Conservation (phyloP, 169 alveolate genomes). For the Plasmodium vivax region DNA sequence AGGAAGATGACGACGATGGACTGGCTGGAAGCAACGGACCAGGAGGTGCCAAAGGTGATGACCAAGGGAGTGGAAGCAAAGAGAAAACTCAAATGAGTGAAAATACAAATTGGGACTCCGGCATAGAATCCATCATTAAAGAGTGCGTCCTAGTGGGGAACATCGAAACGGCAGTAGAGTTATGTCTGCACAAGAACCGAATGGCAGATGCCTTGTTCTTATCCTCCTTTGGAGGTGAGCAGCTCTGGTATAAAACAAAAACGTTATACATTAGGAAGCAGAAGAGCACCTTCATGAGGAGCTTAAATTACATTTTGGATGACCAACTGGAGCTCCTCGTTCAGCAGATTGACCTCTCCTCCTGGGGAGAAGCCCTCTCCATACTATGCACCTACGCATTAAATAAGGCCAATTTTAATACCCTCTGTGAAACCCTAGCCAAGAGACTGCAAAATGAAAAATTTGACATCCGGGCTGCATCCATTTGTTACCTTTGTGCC, state of each 20-base stretch:
- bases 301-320: conserved; percentile 77
- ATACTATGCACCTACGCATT: conserved; percentile 77
- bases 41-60: neutral
- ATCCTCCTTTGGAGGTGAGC: conserved; percentile 84
- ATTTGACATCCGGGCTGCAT: conserved; percentile 82
- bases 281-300: conserved; percentile 77
- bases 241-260: conserved; percentile 77
- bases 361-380: conserved; percentile 83
- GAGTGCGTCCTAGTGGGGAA: conserved; percentile 78
- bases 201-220: conserved; percentile 81
- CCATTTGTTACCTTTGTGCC: conserved; percentile 85
- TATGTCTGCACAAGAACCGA: conserved; percentile 77
- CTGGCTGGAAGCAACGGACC: neutral
- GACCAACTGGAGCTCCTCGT: conserved; percentile 76
- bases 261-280: conserved; percentile 62
- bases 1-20: neutral
- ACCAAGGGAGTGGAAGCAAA: neutral
- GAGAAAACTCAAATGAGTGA: neutral
- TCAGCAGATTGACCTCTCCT: conserved; percentile 69
- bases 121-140: conserved; percentile 76
- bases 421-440: conserved; percentile 76
- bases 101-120: conserved; percentile 24
- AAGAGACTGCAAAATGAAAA: conserved; percentile 79
- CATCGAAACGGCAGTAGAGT: conserved; percentile 80
- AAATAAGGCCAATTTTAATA: conserved; percentile 67